Conservation (phyloP, 2,329 filamentous ascomycete species). For the Gnomoniopsis sp. region DNA sequence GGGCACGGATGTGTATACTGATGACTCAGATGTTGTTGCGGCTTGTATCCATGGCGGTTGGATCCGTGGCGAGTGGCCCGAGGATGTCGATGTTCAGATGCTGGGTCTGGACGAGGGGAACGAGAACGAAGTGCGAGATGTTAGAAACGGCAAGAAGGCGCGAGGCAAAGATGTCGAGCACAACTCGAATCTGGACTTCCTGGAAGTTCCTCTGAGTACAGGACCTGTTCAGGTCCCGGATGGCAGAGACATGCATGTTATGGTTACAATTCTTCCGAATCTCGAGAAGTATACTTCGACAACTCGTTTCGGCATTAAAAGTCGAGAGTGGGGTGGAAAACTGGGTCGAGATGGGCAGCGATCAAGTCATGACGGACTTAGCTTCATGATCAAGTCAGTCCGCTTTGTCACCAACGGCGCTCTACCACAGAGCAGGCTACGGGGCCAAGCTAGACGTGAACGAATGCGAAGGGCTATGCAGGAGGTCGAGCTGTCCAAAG, state of each 20-base stretch:
- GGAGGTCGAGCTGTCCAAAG: slow-evolving; percentile 42
- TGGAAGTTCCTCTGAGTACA: slow-evolving; percentile 52
- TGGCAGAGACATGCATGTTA: slow-evolving; percentile 81
- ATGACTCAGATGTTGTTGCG: slow-evolving; percentile 90
- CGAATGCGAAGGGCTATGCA: slow-evolving; percentile 54
- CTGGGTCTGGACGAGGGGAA: slow-evolving; percentile 51
- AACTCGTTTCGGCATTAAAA: slow-evolving; percentile 76
- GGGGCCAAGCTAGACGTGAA: slow-evolving; percentile 53
- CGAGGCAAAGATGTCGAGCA: slow-evolving; percentile 16
- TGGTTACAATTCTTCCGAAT: slow-evolving; percentile 75
- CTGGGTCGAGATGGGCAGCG: slow-evolving; percentile 37
- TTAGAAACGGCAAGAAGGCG: slow-evolving; percentile 30
- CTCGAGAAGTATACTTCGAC: slow-evolving; percentile 73
- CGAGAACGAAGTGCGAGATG: slow-evolving; percentile 21
- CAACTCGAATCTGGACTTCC: slow-evolving; percentile 27
- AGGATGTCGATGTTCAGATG: slow-evolving; percentile 69
- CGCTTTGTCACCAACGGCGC: slow-evolving; percentile 82
- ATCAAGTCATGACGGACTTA: slow-evolving; percentile 74
- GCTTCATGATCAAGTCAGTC: slow-evolving; percentile 77
- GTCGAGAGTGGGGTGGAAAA: slow-evolving; percentile 69
- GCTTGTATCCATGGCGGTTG: slow-evolving; percentile 92
- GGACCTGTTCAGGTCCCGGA: slow-evolving; percentile 62
- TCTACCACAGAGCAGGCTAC: slow-evolving; percentile 51
- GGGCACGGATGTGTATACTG: slow-evolving; percentile 93
- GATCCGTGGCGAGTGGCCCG: slow-evolving; percentile 83